Evolutionary conservation across 306 rosid genomes (phyloP), one percentile per base, ranked within the genome.

Genomic region (Quercus engelmannii): DNA sequence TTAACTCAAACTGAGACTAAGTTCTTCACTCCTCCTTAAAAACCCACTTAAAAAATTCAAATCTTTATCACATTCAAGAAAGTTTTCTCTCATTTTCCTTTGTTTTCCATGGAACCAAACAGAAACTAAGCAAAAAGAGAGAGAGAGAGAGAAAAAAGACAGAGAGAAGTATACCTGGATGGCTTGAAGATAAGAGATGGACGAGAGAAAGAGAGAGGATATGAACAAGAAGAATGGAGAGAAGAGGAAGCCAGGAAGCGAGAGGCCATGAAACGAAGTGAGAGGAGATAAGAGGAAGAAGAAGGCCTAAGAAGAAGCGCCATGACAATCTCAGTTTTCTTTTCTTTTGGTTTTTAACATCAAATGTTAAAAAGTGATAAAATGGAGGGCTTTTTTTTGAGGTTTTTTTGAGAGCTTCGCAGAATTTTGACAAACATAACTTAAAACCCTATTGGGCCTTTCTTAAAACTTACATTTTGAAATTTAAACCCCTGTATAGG

Each of bases 181-280:
- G 52, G 74, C 58, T 67, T 43, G 11, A 79, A 59, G 62, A 69
- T 71, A 6, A 51, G 54, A 18, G 86, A 38, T 69, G 76, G 80
- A 28, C 80, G 61, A 73, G 85, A 82, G 28, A 77, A 25, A 69
- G 83, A 73, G 71, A 69, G 78, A 4, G 86, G 65, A 58, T 85
- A 57, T 59, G 69, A 68, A 17, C 82, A 26, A 51, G 73, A 78
- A 35, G 80, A 23, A 23, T 76, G 81, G 33, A 84, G 21, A 61
- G 84, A 71, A 78, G 87, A 76, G 17, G 77, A 25, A 17, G 76
- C 21, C 62, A 87, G 58, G 79, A 77, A 84, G 75, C 88, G 87
- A 74, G 91, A 85, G 14, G 90, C 80, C 95, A 91, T 89, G 85
- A 84, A 81, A 73, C 88, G 92, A 15, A 74, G 55, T 18, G 72